Evolutionary conservation across 2,329 filamentous ascomycete species (phyloP).

Genomic region (Pyricularia pennisetigena): DNA sequence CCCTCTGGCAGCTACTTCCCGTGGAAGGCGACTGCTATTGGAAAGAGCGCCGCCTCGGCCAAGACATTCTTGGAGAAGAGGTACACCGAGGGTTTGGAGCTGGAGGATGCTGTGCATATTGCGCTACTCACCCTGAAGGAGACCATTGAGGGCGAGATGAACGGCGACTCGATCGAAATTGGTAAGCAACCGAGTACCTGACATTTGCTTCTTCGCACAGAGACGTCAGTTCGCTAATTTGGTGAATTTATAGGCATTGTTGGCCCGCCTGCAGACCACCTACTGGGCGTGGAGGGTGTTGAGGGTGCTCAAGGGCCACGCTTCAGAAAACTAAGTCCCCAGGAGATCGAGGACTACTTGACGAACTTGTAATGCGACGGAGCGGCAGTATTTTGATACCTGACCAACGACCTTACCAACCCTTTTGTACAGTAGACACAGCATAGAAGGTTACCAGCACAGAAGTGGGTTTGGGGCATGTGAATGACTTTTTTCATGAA

Average conservation of each 20-base stretch:
- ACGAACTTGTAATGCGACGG: constrained; percentile 74
- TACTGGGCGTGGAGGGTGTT: constrained; percentile 84
- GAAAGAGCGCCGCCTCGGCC: constrained; percentile 94
- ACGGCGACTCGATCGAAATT: constrained; percentile 96
- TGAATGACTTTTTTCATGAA: constrained; percentile 2
- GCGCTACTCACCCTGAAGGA: constrained; percentile 95
- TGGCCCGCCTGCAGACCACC: constrained; percentile 83
- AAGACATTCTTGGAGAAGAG: constrained; percentile 99
- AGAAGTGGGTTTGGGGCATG: not conserved
- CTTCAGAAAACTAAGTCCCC: constrained; percentile 89
- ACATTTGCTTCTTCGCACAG: not conserved
- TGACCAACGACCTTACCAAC: constrained; percentile 2
- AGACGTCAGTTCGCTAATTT: not conserved
- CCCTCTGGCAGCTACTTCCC: constrained; percentile 98
- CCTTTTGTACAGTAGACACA: constrained; percentile 5
- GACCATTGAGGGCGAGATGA: constrained; percentile 99
- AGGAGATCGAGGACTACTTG: constrained; percentile 98
- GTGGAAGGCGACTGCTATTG: constrained; percentile 98
- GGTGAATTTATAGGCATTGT: constrained; percentile 65
- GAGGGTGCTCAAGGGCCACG: constrained; percentile 75
- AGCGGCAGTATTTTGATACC: constrained; percentile 1
- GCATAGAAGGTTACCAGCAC: constrained; percentile 4
- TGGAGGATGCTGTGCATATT: constrained; percentile 98
- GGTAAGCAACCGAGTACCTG: constrained; percentile 43
- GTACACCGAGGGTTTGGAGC: constrained; percentile 92